phyloP scores from a whole-genome alignment of 2,329 filamentous ascomycete species.

The Parascedosporium putredinis region DNA sequence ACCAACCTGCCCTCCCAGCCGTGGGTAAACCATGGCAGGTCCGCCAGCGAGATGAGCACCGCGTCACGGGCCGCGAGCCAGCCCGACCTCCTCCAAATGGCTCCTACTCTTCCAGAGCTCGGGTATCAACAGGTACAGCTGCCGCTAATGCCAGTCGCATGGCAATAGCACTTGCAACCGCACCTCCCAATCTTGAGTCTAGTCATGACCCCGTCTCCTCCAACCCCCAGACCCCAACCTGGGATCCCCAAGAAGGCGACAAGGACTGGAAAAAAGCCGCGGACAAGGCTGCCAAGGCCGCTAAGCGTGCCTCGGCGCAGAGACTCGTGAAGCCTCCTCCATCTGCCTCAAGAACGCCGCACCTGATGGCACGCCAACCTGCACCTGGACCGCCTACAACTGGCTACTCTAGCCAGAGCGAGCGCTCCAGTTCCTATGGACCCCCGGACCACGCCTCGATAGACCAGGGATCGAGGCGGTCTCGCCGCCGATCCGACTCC shows the following conservation, averaged over 20 bases:
- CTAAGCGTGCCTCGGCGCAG: background rate
- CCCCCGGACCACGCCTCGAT: background rate
- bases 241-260: background rate
- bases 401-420: background rate
- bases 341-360: constrained; percentile 6
- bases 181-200: background rate
- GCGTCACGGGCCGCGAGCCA: background rate
- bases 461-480: background rate
- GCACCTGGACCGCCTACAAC: background rate
- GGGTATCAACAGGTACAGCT: constrained; percentile 1
- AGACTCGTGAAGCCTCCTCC: constrained; percentile 4
- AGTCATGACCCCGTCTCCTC: background rate
- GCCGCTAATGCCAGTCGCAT: background rate
- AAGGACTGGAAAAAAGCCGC: background rate
- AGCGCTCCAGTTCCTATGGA: background rate
- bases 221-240: background rate
- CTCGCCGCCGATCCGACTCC: background rate
- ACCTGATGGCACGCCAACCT: background rate
- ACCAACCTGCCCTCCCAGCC: background rate
- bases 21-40: background rate
- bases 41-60: background rate
- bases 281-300: background rate
- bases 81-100: background rate
- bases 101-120: constrained; percentile 3
- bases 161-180: background rate